These are phyloP conservation scores for Aschersonia sp. DNA, from an alignment of 2,329 filamentous ascomycete species.

Conservation along the genomic window DNA sequence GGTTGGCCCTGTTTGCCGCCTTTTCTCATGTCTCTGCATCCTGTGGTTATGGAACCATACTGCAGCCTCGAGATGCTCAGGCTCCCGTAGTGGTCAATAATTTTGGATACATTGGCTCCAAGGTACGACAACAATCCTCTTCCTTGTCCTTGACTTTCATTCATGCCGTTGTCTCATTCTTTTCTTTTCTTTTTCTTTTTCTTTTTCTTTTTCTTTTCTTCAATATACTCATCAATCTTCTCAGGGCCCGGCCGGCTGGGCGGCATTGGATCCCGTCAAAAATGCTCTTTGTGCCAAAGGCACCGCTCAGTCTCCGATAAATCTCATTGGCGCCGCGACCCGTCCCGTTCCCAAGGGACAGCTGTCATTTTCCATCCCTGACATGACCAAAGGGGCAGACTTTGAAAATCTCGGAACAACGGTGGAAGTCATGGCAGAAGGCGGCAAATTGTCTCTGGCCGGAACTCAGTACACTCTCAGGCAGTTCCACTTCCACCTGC, in stretches of 20 bases:
- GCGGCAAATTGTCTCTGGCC: slow-evolving; percentile 27
- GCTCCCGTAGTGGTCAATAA: slow-evolving; percentile 17
- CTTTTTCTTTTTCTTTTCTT: neutral
- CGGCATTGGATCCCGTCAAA: slow-evolving; percentile 20
- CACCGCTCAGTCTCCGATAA: slow-evolving; percentile 39
- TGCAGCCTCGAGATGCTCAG: neutral
- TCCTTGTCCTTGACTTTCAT: neutral
- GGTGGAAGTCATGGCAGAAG: slow-evolving; percentile 30
- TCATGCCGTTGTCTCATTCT: neutral
- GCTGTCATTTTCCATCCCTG: slow-evolving; percentile 21
- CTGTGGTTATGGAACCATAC: neutral
- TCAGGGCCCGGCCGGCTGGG: slow-evolving; percentile 38
- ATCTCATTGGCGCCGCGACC: slow-evolving; percentile 22
- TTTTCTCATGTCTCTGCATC: neutral
- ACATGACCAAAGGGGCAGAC: slow-evolving; percentile 18
- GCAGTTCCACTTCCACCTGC: slow-evolving; percentile 48
- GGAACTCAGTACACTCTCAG: slow-evolving; percentile 25
- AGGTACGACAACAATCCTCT: slow-evolving; percentile 11
- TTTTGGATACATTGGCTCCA: slow-evolving; percentile 22
- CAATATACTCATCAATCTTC: neutral
- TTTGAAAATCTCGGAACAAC: slow-evolving; percentile 38
- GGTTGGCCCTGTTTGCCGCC: neutral
- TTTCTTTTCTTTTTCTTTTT: neutral
- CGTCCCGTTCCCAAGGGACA: slow-evolving; percentile 12
- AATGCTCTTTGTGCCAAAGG: slow-evolving; percentile 34